Evolutionary conservation across 495 filamentous ascomycete genomes (phyloP), one percentile per base, ranked within the genome.

Genomic region (Daldinia decipiens): DNA sequence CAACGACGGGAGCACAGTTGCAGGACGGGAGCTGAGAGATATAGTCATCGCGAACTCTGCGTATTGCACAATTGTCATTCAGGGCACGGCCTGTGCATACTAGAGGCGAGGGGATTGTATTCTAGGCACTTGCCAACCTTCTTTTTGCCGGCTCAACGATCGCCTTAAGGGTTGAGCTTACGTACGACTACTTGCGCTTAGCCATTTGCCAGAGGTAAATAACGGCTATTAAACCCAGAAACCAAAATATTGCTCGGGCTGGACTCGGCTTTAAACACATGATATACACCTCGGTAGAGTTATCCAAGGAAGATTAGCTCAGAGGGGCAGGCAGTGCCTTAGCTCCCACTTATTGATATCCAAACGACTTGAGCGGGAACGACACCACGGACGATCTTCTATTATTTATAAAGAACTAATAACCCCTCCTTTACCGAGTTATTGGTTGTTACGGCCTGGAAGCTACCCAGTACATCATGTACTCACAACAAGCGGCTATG

Each of bases 401-500:
- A 57, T 59, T 71, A 40, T 57, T 61, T 27, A 50, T 59, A 36
- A 50, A 58, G 13, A 4, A 29, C 51, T 74, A 55, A 67, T 66
- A 53, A 51, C 11, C 51, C 31, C 39, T 2, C 4, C 1, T n/a
- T 17, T 52, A 12, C 15, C 39, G 31, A 19, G 29, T 64, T 43
- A 39, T 61, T 57, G 67, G 45, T 24, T 17, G 61, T 29, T 27
- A 21, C 47, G 12, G 11, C 52, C 24, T 19, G 45, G 21, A 34
- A 74, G 59, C 63, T 75, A 60, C 34, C 58, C 32, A 72, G 72
- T 74, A 62, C 72, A 79, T 32, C 67, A 87, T 87, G 85, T 86
- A 86, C 76, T 79, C 83, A 31, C 84, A 85, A 74, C 81, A 85
- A 77, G 78, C 81, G 71, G 80, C 82, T 32, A 87, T 87, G 81